Base-by-base conservation (phyloP, 306 rosid species). In the Argentina anserina region DNA sequence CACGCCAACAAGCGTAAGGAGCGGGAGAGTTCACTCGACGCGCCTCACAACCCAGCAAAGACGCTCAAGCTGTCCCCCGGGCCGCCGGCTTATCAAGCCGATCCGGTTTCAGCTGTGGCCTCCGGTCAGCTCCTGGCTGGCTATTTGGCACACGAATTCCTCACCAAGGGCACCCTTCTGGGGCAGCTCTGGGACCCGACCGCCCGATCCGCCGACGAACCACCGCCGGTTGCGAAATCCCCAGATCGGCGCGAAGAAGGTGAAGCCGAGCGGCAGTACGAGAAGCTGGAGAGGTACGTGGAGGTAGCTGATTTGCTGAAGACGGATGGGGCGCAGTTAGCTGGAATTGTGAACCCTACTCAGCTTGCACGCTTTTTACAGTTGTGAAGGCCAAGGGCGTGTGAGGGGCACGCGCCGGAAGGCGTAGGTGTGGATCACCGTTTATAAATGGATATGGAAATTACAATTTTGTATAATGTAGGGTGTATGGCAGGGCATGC, bases 91-190 rank as follows among this genome's bases (percentile, higher is more conserved):
- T 23, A 1, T 25, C 64, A 0, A 81, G 41, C 18, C 5, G 36
- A 15, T 72, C 33, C 21, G 9, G 15, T 20, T 3, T 49, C 68
- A 15, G 41, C 59, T 33, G 33, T 49, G 36, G 23, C 45, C 8
- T 71, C 92, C 29, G 86, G 82, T 65, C 90, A 87, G 20, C 78
- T 90, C n/a, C 40, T 92, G 26, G 98, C 96, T 18, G 96, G 98
- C 25, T 92, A 84, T 81, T 72, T 90, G 81, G 98, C 98, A 25
- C 98, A 92, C 77, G 98, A 92, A 73, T 91, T 78, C 60, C 96
- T 94, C 56, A 85, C 88, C 6, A 86, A 49, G 18, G 97, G 98
- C 12, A 89, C 95, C 13, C 88, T 94, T 4, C 65, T 94, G 26
- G 97, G 98, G 3, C 84, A 85, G 36, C 72, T 80, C 26, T 91